Evolutionary conservation across 768 basidiomycete genomes (phyloP).

Genomic region (Hericium erinaceus): DNA sequence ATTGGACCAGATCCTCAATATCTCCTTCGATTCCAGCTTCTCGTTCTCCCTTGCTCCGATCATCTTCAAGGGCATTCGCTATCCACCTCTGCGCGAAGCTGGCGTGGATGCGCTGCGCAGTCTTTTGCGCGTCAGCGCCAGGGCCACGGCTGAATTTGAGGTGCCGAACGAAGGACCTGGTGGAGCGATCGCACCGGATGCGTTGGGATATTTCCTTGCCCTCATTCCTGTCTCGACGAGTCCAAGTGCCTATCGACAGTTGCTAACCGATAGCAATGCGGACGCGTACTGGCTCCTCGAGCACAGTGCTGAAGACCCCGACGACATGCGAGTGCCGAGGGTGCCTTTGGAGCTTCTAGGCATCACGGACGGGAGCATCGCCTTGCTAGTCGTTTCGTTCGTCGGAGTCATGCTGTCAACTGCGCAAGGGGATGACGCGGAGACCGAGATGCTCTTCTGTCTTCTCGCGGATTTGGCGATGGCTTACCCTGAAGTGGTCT

Average conservation of each 20-base stretch:
- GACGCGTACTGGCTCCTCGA: slow-evolving; percentile 37
- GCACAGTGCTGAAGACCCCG: slow-evolving; percentile 30
- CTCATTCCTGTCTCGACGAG: slow-evolving; percentile 62
- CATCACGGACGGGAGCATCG: slow-evolving; percentile 49
- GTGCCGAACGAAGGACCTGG: slow-evolving; percentile 28
- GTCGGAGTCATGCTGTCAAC: slow-evolving; percentile 64
- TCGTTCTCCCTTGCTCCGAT: slow-evolving; percentile 77
- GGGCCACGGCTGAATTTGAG: slow-evolving; percentile 24
- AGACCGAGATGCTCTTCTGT: slow-evolving; percentile 72
- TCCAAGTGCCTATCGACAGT: slow-evolving; percentile 40
- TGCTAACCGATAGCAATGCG: slow-evolving; percentile 57
- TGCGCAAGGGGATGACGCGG: slow-evolving; percentile 71
- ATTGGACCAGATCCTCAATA: slow-evolving; percentile 60
- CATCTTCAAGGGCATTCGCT: slow-evolving; percentile 81
- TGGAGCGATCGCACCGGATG: slow-evolving; percentile 44
- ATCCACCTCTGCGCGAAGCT: slow-evolving; percentile 49
- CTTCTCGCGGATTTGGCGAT: slow-evolving; percentile 64
- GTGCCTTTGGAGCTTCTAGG: slow-evolving; percentile 52
- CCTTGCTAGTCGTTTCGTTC: slow-evolving; percentile 69
- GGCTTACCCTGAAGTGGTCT: slow-evolving; percentile 61
- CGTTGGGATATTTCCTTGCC: slow-evolving; percentile 72
- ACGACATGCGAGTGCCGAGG: slow-evolving; percentile 36
- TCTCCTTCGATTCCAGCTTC: slow-evolving; percentile 73
- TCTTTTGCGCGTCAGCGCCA: slow-evolving; percentile 52
- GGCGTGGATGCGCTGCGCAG: slow-evolving; percentile 55